Conservation (phyloP, 2,329 filamentous ascomycete species). For the Ascochyta viciae-villosae region DNA sequence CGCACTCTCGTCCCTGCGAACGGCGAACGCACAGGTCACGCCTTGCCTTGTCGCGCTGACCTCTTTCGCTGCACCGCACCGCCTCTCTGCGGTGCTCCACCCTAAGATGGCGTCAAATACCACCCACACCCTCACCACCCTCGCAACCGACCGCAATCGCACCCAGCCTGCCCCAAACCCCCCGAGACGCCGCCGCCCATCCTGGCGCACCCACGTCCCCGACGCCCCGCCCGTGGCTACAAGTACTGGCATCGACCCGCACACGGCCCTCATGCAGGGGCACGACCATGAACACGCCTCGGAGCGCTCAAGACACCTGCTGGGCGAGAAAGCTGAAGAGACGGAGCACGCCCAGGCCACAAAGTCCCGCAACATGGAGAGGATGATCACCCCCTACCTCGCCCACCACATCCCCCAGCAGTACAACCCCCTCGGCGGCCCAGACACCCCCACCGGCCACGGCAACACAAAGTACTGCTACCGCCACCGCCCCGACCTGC, state of each 20-base stretch:
- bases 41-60: slow-evolving; percentile 1
- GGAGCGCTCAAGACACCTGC: slow-evolving; percentile 40
- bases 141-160: slow-evolving; percentile 35
- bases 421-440: slow-evolving; percentile 76
- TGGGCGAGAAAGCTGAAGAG: slow-evolving; percentile 31
- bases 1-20: slow-evolving; percentile 8
- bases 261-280: slow-evolving; percentile 45
- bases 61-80: not conserved
- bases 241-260: slow-evolving; percentile 31
- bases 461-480: slow-evolving; percentile 94
- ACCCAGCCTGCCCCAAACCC: slow-evolving; percentile 17
- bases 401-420: slow-evolving; percentile 87
- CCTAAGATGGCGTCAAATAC: slow-evolving; percentile 38
- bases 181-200: slow-evolving; percentile 35
- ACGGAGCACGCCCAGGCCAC: slow-evolving; percentile 36
- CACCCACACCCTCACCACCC: slow-evolving; percentile 30
- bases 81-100: slow-evolving; percentile 13
- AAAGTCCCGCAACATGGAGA: slow-evolving; percentile 69
- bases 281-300: slow-evolving; percentile 47
- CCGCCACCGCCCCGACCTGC: slow-evolving; percentile 89
- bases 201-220: slow-evolving; percentile 38
- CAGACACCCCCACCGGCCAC: slow-evolving; percentile 43
- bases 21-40: slow-evolving; percentile 18
- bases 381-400: slow-evolving; percentile 86
- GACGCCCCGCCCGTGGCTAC: slow-evolving; percentile 15